Conservation (phyloP, 106 monocot genomes). For the Dendrobium officinale region DNA sequence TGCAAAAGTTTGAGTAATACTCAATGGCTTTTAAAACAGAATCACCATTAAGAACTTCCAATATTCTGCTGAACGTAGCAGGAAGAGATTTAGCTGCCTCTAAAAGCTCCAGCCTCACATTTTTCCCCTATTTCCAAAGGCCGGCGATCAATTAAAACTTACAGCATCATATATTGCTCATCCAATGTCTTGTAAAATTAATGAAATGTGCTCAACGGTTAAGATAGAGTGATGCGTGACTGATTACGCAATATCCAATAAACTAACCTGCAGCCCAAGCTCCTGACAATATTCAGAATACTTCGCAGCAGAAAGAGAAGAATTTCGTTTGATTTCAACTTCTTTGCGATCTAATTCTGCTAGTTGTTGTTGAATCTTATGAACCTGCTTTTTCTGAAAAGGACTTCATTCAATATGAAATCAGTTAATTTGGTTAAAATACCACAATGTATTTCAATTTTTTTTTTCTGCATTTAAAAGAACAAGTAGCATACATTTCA, state of each 20-base stretch:
- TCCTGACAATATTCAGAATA: conserved; percentile 88
- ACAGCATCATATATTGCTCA: neutral
- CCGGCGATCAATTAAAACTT: neutral
- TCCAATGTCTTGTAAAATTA: neutral
- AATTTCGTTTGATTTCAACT: conserved; percentile 83
- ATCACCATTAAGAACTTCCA: conserved; percentile 62
- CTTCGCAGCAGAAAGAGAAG: conserved; percentile 79
- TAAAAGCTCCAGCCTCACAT: conserved; percentile 80
- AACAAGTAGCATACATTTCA: conserved; percentile 69
- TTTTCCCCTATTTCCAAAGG: conserved; percentile 47
- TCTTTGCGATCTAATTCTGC: conserved; percentile 89
- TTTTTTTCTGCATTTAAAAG: neutral
- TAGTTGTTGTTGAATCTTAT: conserved; percentile 89
- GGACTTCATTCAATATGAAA: conserved; percentile 53
- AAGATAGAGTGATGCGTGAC: neutral
- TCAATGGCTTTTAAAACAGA: conserved; percentile 58
- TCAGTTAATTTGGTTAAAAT: conserved; percentile 14
- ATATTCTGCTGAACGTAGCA: conserved; percentile 55
- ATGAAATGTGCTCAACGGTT: neutral
- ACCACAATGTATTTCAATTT: neutral
- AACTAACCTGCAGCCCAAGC: conserved; percentile 71
- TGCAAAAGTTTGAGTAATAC: conserved; percentile 87
- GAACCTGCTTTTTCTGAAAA: conserved; percentile 85
- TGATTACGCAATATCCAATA: conserved; percentile 1
- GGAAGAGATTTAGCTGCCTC: conserved; percentile 90